Evolutionary conservation across 371 early-diverging fungal genomes (phyloP), one percentile per base, ranked within the genome.

Genomic region (Quaeritorhiza haematococci): DNA sequence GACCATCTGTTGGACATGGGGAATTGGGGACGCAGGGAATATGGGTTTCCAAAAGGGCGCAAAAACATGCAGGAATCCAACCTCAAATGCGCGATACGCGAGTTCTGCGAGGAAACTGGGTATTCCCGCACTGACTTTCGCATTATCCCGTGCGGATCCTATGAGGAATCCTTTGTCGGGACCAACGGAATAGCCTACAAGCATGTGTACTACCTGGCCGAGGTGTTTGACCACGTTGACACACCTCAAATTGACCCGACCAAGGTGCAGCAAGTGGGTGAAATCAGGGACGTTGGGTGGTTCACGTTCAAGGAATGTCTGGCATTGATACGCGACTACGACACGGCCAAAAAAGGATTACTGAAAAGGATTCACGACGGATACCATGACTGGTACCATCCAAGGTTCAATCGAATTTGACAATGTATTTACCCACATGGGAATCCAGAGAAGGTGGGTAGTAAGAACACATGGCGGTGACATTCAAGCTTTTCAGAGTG

Each of bases 81-180:
- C n/a, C 38, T 38, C 38, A n/a, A 38, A 38, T 38, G 38, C 38
- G 38, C 38, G 13, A 38, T 13, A n/a, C 38, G 38, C 13, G 38
- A 38, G 38, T 38, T 38, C n/a, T 38, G 38, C 38, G 38, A 38
- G 38, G 38, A 38, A 38, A 38, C 38, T n/a, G 38, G 38, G 38
- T 38, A 13, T n/a, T 13, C 10, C 10, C 13, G n/a, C 10, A 38
- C 38, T n/a, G 38, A 38, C n/a, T 38, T 38, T 38, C n/a, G 10
- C 38, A n/a, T 38, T 10, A 10, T 38, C 38, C 38, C 38, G 38
- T n/a, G 10, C 38, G n/a, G n/a, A n/a, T n/a, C 38, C 38, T 38
- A 13, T 38, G 38, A 38, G 38, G 38, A 38, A n/a, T 10, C n/a
- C 38, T 38, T 38, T 38, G 38, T 38, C 38, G 38, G 38, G 10